A percentile compares a stretch with the other conserved stretches of the same genome.
Evolutionary conservation across 306 rosid species (phyloP).

Genomic region (Malus orientalis): DNA sequence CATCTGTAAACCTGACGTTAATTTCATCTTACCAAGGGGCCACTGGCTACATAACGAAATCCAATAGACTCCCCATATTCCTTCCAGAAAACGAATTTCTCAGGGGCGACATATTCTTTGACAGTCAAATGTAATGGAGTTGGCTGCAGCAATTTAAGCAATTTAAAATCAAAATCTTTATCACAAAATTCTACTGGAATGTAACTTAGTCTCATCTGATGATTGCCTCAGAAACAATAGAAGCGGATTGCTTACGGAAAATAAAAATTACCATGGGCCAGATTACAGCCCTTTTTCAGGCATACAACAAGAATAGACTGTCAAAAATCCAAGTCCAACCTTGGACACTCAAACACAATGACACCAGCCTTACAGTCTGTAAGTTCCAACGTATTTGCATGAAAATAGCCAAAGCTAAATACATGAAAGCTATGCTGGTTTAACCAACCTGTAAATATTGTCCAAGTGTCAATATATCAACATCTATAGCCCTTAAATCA

Average conservation of each 20-base stretch:
- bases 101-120: conserved; percentile 82
- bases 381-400: not conserved
- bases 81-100: conserved; percentile 85
- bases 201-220: not conserved
- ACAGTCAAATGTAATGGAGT: conserved; percentile 93
- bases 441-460: conserved; percentile 86
- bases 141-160: conserved; percentile 54
- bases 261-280: conserved; percentile 12
- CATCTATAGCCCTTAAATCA: conserved; percentile 76
- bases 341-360: not conserved
- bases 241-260: not conserved
- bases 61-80: conserved; percentile 94
- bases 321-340: not conserved
- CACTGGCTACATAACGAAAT: conserved; percentile 91
- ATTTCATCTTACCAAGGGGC: conserved; percentile 70
- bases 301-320: not conserved
- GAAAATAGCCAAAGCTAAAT: not conserved
- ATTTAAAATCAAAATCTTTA: not conserved
- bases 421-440: conserved; percentile 2
- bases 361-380: not conserved
- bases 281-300: conserved; percentile 1
- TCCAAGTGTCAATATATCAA: conserved; percentile 90
- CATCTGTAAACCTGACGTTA: not conserved
- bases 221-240: not conserved
- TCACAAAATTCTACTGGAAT: not conserved